These are phyloP conservation scores for Neocatenulostroma microsporum DNA, from an alignment of 2,329 filamentous ascomycete genomes.

Conservation along the genomic window DNA sequence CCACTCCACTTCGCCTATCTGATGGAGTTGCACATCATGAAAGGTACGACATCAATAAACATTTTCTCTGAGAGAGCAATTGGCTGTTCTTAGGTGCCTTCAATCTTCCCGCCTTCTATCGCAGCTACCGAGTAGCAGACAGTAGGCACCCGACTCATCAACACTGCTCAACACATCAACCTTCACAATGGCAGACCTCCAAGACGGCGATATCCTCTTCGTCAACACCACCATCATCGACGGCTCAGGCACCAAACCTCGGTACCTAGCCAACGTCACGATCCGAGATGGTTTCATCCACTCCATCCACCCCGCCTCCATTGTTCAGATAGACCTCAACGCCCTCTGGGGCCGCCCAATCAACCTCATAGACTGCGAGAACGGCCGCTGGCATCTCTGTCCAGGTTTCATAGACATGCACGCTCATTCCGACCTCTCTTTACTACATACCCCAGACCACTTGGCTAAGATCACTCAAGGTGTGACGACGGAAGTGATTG, in stretches of 20 bases:
- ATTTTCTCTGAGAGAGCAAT: too few relatives aligned
- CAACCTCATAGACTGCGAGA: conserved; percentile 20
- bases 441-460: conserved; percentile 22
- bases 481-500: conserved; percentile 24
- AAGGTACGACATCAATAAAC: too few relatives aligned
- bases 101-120: too few relatives aligned
- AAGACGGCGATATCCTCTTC: conserved; percentile 14
- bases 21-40: too few relatives aligned
- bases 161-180: too few relatives aligned
- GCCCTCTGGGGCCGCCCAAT: too few relatives aligned
- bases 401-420: conserved; percentile 28
- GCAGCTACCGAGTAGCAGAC: too few relatives aligned
- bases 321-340: background rate
- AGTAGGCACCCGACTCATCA: too few relatives aligned
- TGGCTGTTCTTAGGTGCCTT: too few relatives aligned
- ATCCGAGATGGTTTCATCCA: conserved; percentile 16
- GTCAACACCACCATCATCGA: conserved; percentile 19
- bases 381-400: conserved; percentile 20
- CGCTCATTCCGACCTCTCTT: conserved; percentile 23
- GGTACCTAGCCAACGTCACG: conserved; percentile 17
- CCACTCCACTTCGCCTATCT: too few relatives aligned
- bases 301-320: conserved; percentile 7
- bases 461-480: conserved; percentile 24
- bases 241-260: conserved; percentile 17
- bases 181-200: conserved; percentile 1